Base-by-base conservation (phyloP, 805 yeast genomes). In the Nakazawaea sp. region DNA sequence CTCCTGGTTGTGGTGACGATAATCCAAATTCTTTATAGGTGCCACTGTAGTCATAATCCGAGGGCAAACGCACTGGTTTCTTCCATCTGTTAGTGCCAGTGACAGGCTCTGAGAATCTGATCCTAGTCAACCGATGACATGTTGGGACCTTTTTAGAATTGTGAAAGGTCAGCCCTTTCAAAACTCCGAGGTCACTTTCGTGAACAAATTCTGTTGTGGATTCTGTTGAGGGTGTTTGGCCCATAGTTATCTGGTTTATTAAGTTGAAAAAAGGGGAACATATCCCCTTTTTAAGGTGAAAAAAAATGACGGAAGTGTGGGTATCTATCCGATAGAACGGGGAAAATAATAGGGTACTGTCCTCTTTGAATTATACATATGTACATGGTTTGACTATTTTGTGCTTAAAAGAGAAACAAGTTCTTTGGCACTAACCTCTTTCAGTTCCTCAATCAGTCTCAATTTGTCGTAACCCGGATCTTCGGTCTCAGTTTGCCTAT, bases 1-100 rank as follows among this genome's bases (percentile, higher is more conserved):
- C 53, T n/a, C 51, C 42, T 11, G 65, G 61, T 40, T 65, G 71
- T 7, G 68, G 66, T 40, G 66, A 58, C 31, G 54, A 48, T 13
- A 55, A 42, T 4, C 62, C 59, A 32, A 58, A 49, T 17, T 53
- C 48, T 11, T 53, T 52, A 42, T 64, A 64, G 32, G 60, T 60
- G 1, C 68, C 69, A 3, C 64, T 46, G 42, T 62, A 64, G 41
- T 63, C 63, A 35, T 46, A 57, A 34, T 53, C 53, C 1, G 48
- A 46, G 2, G 68, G 60, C 7, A 65, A 30, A 4, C 17, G n/a
- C 18, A 9, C 31, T 13, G 40, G 40, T 27, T 36, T 36, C 26
- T 11, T 30, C 35, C 34, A 36, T 30, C 40, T 30, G 15, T 30
- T 36, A 2, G 12, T 10, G 8, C 31, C 31, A 12, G 34, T 26